These are phyloP conservation scores for Chalciporus pseudorubinellus DNA, from an alignment of 768 basidiomycete species.

Conservation along the genomic window DNA sequence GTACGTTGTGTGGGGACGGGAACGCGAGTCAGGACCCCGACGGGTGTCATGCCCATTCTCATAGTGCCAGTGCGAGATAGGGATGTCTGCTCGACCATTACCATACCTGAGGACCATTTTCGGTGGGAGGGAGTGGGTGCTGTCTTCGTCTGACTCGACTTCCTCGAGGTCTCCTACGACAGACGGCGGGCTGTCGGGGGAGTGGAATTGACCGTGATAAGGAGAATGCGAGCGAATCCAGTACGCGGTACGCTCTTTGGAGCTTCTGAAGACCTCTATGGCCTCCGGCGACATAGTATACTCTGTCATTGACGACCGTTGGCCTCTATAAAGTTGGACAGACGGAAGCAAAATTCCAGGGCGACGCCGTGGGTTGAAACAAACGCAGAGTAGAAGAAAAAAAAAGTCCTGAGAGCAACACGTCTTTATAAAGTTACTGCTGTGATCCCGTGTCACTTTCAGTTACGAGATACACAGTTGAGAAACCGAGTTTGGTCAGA, in stretches of 20 bases:
- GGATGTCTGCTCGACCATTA: conserved; percentile 62
- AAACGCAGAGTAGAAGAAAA: conserved; percentile 5
- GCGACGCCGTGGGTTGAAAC: neutral
- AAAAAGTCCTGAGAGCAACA: conserved; percentile 5
- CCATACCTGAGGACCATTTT: conserved; percentile 69
- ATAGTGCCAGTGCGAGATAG: conserved; percentile 50
- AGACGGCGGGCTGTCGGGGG: conserved; percentile 59
- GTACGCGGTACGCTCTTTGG: conserved; percentile 59
- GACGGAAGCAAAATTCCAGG: neutral
- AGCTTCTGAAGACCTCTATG: conserved; percentile 52
- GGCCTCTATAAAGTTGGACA: neutral
- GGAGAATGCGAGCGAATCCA: conserved; percentile 57
- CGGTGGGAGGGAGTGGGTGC: conserved; percentile 54
- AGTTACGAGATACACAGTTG: conserved; percentile 11
- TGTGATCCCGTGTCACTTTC: conserved; percentile 25
- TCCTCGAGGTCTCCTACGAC: conserved; percentile 38
- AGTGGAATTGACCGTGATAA: conserved; percentile 40
- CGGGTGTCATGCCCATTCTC: conserved; percentile 23
- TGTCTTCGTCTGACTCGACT: conserved; percentile 41
- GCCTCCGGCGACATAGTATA: conserved; percentile 60
- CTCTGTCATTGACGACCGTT: conserved; percentile 52
- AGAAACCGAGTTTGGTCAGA: conserved; percentile 1
- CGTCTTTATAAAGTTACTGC: conserved; percentile 27
- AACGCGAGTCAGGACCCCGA: conserved; percentile 24
- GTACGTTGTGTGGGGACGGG: conserved; percentile 30